Conservation (phyloP, 1,139 yeast genomes). For the Kluyveromyces marxianus region DNA sequence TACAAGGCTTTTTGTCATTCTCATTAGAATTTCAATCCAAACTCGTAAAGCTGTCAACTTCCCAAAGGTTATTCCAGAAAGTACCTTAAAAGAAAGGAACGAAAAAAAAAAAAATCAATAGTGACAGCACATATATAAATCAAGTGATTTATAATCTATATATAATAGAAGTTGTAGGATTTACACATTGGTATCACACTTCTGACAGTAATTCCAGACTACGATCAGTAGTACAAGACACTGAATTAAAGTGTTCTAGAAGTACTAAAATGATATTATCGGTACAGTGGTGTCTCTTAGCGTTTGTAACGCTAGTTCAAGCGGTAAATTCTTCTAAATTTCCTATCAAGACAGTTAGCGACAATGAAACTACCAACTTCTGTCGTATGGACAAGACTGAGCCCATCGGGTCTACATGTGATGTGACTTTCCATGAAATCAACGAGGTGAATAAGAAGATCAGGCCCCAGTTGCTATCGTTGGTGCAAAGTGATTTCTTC, state of each 20-base stretch:
- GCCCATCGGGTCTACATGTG: constrained; percentile 35
- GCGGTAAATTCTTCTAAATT: neutral
- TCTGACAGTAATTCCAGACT: no score
- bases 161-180: no score
- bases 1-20: neutral
- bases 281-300: neutral
- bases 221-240: no score
- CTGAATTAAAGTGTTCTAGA: no score
- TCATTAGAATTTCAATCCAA: neutral
- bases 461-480: constrained; percentile 46
- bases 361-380: constrained; percentile 19
- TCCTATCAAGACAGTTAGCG: neutral
- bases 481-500: constrained; percentile 71
- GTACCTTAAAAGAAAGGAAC: neutral
- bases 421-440: constrained; percentile 47
- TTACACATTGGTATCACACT: no score
- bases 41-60: no score
- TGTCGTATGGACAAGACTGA: constrained; percentile 32
- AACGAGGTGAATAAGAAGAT: constrained; percentile 43
- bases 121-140: no score
- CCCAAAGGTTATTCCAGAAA: neutral
- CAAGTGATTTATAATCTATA: no score
- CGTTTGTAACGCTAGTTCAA: neutral
- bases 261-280: neutral
- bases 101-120: neutral